A percentile compares a stretch with the other conserved stretches of the same genome.
Conservation (phyloP, 306 rosid genomes). For the Trifolium pratense region DNA sequence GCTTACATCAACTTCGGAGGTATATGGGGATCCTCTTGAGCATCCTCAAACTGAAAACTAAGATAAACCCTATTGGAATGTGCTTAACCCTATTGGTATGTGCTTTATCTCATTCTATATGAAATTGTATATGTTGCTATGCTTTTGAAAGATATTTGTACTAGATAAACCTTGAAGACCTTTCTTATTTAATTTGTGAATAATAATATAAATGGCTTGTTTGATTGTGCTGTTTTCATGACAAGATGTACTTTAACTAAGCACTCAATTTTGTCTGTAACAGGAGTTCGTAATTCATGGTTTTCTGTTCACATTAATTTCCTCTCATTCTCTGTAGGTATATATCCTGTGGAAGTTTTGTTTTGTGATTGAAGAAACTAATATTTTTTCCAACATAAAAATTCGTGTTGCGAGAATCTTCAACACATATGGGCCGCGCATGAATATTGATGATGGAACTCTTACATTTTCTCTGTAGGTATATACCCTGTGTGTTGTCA, state of each 20-base stretch:
- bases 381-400: conserved; percentile 50
- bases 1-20: conserved; percentile 96
- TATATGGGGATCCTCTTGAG: conserved; percentile 92
- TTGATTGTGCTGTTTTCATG: conserved; percentile 21
- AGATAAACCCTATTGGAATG: too few species aligned
- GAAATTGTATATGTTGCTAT: too few species aligned
- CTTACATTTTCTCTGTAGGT: too few species aligned
- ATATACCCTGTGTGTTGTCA: too few species aligned
- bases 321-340: conserved; percentile 27
- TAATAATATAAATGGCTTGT: not conserved
- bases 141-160: conserved; percentile 22
- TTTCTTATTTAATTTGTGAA: conserved; percentile 7
- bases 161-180: conserved; percentile 23
- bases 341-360: conserved; percentile 11
- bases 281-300: conserved; percentile 73
- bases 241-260: conserved; percentile 20
- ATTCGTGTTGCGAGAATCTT: conserved; percentile 94
- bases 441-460: too few species aligned
- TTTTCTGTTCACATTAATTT: conserved; percentile 20
- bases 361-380: conserved; percentile 7
- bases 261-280: conserved; percentile 26
- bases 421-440: too few species aligned
- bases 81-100: too few species aligned
- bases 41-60: too few species aligned
- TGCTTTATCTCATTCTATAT: too few species aligned